Conservation (phyloP, 2,329 filamentous ascomycete species). For the Chaetomium strumarium region DNA sequence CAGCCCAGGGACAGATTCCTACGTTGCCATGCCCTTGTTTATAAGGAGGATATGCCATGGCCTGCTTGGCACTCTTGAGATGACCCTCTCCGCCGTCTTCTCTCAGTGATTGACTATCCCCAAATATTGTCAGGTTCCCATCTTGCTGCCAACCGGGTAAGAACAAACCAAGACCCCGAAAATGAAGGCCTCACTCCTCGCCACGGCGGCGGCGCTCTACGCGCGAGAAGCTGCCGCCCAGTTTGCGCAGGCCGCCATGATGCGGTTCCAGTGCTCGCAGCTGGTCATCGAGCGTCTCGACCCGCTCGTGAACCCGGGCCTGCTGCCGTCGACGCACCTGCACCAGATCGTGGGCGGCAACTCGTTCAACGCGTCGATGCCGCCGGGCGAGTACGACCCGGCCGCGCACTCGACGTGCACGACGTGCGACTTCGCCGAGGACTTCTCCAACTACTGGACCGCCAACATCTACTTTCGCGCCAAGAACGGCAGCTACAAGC, state of each 20-base stretch:
- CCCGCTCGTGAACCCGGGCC: constrained; percentile 1
- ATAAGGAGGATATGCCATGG: background rate
- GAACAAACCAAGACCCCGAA: background rate
- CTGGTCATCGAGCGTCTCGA: constrained; percentile 9
- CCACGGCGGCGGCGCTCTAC: constrained; percentile 8
- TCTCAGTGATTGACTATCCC: background rate
- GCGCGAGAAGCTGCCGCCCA: constrained; percentile 8
- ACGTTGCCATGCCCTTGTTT: background rate
- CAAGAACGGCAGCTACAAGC: constrained; percentile 15
- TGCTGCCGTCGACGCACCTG: constrained; percentile 34
- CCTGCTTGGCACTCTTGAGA: background rate
- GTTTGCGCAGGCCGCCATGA: constrained; percentile 10
- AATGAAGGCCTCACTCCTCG: background rate
- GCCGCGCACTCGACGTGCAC: constrained; percentile 13
- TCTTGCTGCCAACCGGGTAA: background rate
- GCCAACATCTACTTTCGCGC: constrained; percentile 17
- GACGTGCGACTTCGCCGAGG: constrained; percentile 27
- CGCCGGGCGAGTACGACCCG: constrained; percentile 5
- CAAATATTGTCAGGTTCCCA: background rate
- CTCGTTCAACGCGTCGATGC: constrained; percentile 29
- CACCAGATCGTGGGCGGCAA: constrained; percentile 49
- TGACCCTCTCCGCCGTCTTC: too few species aligned
- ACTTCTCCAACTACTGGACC: constrained; percentile 25
- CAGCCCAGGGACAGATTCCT: background rate
- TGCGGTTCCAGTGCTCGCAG: constrained; percentile 9